Evolutionary conservation across 371 early-diverging fungal genomes (phyloP), one percentile per base, ranked within the genome.

Genomic region (Mucor velutinosus): DNA sequence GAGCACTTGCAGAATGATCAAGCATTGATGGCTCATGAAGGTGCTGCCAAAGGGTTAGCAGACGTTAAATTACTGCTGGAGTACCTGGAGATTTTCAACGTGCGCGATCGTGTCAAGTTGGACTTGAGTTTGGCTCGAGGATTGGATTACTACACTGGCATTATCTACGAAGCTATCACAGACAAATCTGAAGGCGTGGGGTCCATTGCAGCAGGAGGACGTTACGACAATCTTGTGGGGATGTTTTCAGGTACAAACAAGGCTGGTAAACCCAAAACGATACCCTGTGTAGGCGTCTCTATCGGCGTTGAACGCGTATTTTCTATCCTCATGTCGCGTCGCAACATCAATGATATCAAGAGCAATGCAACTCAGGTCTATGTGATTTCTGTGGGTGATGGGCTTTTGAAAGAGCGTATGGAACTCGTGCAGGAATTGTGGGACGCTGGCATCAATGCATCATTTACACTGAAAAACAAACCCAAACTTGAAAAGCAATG

Each of bases 101-200:
- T 97, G 23, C 71, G 77, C 3, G 85, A 91, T 35, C 84, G 86
- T 58, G 82, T 90, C 41, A 62, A 66, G 37, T 90, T 99, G 62
- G 99, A 99, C 78, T 79, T 99, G 61, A 93, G 93, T 65, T 84
- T 99, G 62, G 99, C 99, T 7, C 87, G 99, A 60, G 99, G 99
- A 17, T 80, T 99, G 53, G 99, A 99, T 76, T 99, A 99, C 80
- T 99, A 99, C 88, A 99, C 99, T 11, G 99, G 99, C 32, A 88
- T 99, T 61, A 98, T 99, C 70, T 96, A 99, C 74, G 99, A 99
- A 82, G 99, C 98, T 5, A 92, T 97, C 10, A 85, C 94, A 17
- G 85, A 81, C 19, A 76, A 83, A 32, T 78, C 83, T 15, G 87
- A 87, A 25, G 96, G 97, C n/a, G 90, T 99, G 6, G 99, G 99